These are phyloP conservation scores for Serendipita vermifera DNA, from an alignment of 768 basidiomycete species.

Conservation along the genomic window DNA sequence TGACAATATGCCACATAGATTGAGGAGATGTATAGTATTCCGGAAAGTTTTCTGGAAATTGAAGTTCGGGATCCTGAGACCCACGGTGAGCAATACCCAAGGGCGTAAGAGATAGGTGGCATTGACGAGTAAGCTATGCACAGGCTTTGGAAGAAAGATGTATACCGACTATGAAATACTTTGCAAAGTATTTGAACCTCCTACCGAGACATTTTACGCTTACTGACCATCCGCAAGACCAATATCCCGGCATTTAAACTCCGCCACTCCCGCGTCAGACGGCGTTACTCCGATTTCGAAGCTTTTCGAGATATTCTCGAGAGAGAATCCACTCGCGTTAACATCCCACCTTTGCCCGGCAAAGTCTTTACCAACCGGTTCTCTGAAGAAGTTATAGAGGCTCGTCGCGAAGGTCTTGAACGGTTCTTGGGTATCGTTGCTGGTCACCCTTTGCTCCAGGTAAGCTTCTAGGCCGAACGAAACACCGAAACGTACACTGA, in stretches of 20 bases:
- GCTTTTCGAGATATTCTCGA: slow-evolving; percentile 97
- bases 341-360: slow-evolving; percentile 92
- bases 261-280: slow-evolving; percentile 76
- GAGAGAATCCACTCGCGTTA: slow-evolving; percentile 91
- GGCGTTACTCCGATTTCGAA: slow-evolving; percentile 87
- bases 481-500: slow-evolving; percentile 12
- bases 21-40: slow-evolving; percentile 97
- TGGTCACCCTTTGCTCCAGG: slow-evolving; percentile 92
- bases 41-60: slow-evolving; percentile 94
- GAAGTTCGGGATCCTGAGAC: slow-evolving; percentile 96
- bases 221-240: slow-evolving; percentile 42
- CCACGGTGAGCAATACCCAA: slow-evolving; percentile 47
- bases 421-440: slow-evolving; percentile 92
- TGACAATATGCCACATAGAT: slow-evolving; percentile 42
- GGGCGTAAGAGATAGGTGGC: background rate
- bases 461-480: slow-evolving; percentile 24
- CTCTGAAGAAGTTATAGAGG: slow-evolving; percentile 94
- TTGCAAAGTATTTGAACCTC: slow-evolving; percentile 57
- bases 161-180: slow-evolving; percentile 99
- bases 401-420: slow-evolving; percentile 82
- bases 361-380: slow-evolving; percentile 98
- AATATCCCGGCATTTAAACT: slow-evolving; percentile 99
- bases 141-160: slow-evolving; percentile 96
- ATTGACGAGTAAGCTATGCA: background rate
- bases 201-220: background rate